phyloP scores from a whole-genome alignment of 2,329 filamentous ascomycete species.

The Aschersonia sp. region DNA sequence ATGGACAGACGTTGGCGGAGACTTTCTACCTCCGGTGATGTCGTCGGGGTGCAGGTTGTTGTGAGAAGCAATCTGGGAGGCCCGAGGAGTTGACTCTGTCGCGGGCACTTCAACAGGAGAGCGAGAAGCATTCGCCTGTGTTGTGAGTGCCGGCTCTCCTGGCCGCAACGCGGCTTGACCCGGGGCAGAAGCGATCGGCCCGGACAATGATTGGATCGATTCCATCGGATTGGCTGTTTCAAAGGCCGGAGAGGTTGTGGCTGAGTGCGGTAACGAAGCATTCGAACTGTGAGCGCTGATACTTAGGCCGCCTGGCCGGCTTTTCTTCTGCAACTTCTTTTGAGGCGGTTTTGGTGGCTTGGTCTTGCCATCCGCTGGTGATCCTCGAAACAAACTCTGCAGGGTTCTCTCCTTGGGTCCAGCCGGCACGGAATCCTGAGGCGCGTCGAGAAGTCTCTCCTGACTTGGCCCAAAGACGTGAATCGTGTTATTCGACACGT shows the following conservation, averaged over 20 bases:
- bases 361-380: constrained; percentile 45
- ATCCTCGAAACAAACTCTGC: constrained; percentile 55
- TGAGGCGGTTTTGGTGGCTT: constrained; percentile 46
- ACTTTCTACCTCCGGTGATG: constrained; percentile 50
- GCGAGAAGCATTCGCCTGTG: background rate
- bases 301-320: constrained; percentile 59
- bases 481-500: constrained; percentile 14
- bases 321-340: constrained; percentile 79
- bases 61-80: constrained; percentile 28
- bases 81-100: constrained; percentile 23
- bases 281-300: constrained; percentile 85
- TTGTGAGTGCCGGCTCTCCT: background rate
- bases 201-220: constrained; percentile 5
- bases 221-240: constrained; percentile 35
- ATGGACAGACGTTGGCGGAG: constrained; percentile 62
- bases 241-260: constrained; percentile 28
- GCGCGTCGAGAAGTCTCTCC: constrained; percentile 29
- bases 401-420: constrained; percentile 54
- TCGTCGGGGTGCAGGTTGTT: constrained; percentile 27
- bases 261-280: constrained; percentile 47
- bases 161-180: background rate
- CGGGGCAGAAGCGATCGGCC: background rate
- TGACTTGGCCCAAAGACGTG: constrained; percentile 29
- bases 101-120: background rate
- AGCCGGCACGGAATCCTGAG: constrained; percentile 33